A percentile compares a stretch with the other conserved stretches of the same genome.
phyloP scores from a whole-genome alignment of 176 grass and related monocot species.

The Avena atlantica region DNA sequence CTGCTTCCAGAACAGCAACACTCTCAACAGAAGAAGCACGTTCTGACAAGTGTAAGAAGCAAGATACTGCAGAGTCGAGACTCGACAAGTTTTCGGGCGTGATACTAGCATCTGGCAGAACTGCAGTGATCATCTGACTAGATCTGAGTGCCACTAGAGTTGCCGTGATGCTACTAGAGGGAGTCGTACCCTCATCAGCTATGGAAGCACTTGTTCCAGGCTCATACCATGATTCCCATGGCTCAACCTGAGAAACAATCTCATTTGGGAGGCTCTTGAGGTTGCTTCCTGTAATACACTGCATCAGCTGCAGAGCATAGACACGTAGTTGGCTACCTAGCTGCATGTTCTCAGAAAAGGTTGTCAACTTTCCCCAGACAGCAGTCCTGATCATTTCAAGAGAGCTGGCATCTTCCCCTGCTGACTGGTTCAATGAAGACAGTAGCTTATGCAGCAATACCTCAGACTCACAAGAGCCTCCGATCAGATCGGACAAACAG shows the following conservation, averaged over 20 bases:
- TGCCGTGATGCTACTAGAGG: conserved; percentile 68
- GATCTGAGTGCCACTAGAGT: conserved; percentile 88
- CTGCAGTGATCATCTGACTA: conserved; percentile 63
- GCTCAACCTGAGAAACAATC: conserved; percentile 79
- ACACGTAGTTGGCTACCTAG: conserved; percentile 68
- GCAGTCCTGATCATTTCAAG: conserved; percentile 76
- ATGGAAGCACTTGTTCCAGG: conserved; percentile 47
- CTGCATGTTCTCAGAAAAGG: conserved; percentile 83
- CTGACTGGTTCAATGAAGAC: conserved; percentile 73
- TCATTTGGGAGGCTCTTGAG: conserved; percentile 76
- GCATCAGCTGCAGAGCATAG: conserved; percentile 89
- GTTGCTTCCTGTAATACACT: conserved; percentile 83
- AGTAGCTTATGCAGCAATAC: conserved; percentile 69
- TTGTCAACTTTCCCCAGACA: conserved; percentile 75
- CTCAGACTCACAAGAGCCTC: conserved; percentile 46
- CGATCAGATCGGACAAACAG: conserved; percentile 58
- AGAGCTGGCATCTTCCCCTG: conserved; percentile 52
- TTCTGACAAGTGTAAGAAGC: conserved; percentile 83
- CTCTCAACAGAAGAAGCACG: conserved; percentile 58
- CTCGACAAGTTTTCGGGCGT: conserved; percentile 65
- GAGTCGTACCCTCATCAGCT: conserved; percentile 50
- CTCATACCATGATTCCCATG: conserved; percentile 93
- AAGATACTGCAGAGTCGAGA: conserved; percentile 80
- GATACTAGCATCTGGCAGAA: conserved; percentile 70
- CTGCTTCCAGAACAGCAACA: conserved; percentile 68